Percentiles rank a stretch among this genome's conserved stretches.
phyloP scores from a whole-genome alignment of 495 filamentous ascomycete genomes.

The Staphylotrichum tortipilum region DNA sequence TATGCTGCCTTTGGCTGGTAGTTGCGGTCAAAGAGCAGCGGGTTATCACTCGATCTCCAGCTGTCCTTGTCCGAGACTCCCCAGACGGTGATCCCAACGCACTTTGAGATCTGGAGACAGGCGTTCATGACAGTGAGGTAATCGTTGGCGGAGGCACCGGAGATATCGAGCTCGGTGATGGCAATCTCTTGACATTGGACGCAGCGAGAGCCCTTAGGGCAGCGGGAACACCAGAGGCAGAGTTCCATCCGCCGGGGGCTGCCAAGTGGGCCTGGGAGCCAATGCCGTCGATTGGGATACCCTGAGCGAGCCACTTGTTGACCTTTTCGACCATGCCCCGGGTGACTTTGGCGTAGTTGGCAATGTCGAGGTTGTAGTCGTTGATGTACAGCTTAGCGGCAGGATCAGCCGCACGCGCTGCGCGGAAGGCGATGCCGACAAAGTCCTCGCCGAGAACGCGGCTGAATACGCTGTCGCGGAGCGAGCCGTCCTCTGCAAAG shows the following conservation, averaged over 20 bases:
- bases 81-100: conserved; percentile 70
- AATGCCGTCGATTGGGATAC: conserved; percentile 66
- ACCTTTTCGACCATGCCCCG: conserved; percentile 54
- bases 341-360: conserved; percentile 41
- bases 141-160: conserved; percentile 46
- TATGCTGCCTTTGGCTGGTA: conserved; percentile 59
- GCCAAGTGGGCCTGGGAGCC: conserved; percentile 55
- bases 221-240: conserved; percentile 28
- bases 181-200: conserved; percentile 47
- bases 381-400: conserved; percentile 57
- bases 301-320: conserved; percentile 54
- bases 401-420: conserved; percentile 50
- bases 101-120: conserved; percentile 52
- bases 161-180: conserved; percentile 59
- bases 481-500: conserved; percentile 51
- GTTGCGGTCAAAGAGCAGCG: conserved; percentile 54
- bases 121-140: conserved; percentile 57
- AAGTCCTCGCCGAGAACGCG: conserved; percentile 48
- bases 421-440: conserved; percentile 53
- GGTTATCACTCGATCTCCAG: conserved; percentile 52
- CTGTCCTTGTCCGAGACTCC: conserved; percentile 57
- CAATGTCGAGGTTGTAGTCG: conserved; percentile 52
- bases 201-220: conserved; percentile 50
- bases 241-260: conserved; percentile 32
- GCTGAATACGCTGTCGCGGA: conserved; percentile 49